A percentile compares a stretch with the other conserved stretches of the same genome.
phyloP scores from a whole-genome alignment of 129 eudicot genomes.

The Saussurea involucrata region DNA sequence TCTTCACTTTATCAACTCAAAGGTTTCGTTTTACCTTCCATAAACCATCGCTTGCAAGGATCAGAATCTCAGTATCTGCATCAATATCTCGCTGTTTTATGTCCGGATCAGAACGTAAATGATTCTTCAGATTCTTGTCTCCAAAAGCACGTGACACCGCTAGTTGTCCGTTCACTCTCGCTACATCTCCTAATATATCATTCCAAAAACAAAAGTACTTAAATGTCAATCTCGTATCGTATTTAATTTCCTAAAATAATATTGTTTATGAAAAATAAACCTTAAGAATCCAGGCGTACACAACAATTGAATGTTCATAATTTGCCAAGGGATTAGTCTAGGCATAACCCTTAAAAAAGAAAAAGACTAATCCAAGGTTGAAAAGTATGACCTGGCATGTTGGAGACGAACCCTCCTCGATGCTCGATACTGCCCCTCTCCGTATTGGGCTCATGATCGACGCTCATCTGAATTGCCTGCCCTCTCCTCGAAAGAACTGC shows the following conservation, averaged over 20 bases:
- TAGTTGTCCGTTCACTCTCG: slow-evolving; percentile 79
- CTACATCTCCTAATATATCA: slow-evolving; percentile 66
- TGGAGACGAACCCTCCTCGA: slow-evolving; percentile 82
- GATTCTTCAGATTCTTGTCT: slow-evolving; percentile 73
- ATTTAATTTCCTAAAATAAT: neutral
- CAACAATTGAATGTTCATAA: too few relatives aligned
- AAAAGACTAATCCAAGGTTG: neutral
- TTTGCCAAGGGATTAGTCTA: too few relatives aligned
- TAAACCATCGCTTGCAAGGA: slow-evolving; percentile 78
- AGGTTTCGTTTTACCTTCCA: slow-evolving; percentile 61
- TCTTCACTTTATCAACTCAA: slow-evolving; percentile 2
- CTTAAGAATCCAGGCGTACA: neutral
- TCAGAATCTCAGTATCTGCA: slow-evolving; percentile 58
- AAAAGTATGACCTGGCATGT: slow-evolving; percentile 72
- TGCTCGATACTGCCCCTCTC: slow-evolving; percentile 77
- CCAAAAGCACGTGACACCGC: slow-evolving; percentile 96
- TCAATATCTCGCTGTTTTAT: slow-evolving; percentile 46
- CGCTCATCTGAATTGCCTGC: slow-evolving; percentile 68
- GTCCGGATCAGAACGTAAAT: slow-evolving; percentile 74
- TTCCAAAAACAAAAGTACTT: neutral
- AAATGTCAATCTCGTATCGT: neutral
- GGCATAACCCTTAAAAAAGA: neutral
- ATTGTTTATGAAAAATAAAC: too few relatives aligned
- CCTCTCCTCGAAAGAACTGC: slow-evolving; percentile 73
- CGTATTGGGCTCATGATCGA: slow-evolving; percentile 86